Evolutionary conservation across 345 rosid genomes (phyloP).

Genomic region (Citrus inodora): DNA sequence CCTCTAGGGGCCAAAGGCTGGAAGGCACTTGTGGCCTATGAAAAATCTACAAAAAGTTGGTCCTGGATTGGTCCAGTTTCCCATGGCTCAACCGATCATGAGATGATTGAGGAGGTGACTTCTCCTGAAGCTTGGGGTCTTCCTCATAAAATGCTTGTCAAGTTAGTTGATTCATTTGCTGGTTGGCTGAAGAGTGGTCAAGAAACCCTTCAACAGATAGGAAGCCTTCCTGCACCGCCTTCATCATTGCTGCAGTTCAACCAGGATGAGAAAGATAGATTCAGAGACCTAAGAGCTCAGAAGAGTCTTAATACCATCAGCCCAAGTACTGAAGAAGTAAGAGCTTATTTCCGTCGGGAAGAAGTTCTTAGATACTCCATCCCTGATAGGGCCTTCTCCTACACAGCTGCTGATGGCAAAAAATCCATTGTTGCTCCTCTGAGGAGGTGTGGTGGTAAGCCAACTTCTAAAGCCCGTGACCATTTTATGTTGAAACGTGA

Average conservation of each 20-base stretch:
- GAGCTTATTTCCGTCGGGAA: constrained; percentile 87
- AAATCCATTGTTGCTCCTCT: constrained; percentile 96
- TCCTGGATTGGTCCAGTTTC: constrained; percentile 83
- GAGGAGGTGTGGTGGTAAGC: constrained; percentile 99
- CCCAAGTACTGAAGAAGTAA: constrained; percentile 82
- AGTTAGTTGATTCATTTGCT: constrained; percentile 95
- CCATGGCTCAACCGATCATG: constrained; percentile 52
- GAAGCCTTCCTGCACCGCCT: constrained; percentile 97
- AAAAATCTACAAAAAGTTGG: constrained; percentile 83
- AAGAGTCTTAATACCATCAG: constrained; percentile 89
- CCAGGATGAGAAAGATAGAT: constrained; percentile 95
- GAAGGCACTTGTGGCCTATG: constrained; percentile 85
- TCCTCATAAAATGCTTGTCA: constrained; percentile 91
- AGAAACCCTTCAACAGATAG: constrained; percentile 91
- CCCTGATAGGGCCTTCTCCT: constrained; percentile 97
- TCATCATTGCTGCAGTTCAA: constrained; percentile 70
- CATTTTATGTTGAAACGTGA: constrained; percentile 99
- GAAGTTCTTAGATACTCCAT: constrained; percentile 90
- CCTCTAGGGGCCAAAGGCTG: constrained; percentile 97
- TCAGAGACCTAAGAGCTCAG: constrained; percentile 96
- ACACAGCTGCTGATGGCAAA: constrained; percentile 97
- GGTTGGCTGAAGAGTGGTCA: constrained; percentile 95
- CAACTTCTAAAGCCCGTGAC: constrained; percentile 98
- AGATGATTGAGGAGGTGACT: constrained; percentile 75
- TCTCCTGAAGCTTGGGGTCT: constrained; percentile 97